A percentile compares a stretch with the other conserved stretches of the same genome.
These are phyloP conservation scores for Helicocarpus griseus DNA, from an alignment of 2,329 filamentous ascomycete genomes.

Conservation along the genomic window DNA sequence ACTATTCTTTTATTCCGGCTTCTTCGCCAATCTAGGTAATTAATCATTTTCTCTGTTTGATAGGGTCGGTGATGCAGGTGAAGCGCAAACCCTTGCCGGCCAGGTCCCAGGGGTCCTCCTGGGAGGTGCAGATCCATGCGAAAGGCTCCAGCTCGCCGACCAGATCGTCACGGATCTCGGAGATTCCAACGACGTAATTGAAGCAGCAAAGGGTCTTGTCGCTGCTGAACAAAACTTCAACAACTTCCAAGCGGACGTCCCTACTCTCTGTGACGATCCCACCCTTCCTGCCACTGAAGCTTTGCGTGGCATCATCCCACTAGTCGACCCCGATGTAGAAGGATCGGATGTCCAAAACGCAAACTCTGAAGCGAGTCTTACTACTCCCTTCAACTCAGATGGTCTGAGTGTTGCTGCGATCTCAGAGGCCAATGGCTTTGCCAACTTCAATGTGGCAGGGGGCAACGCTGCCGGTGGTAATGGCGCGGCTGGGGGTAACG, in stretches of 20 bases:
- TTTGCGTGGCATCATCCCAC: constrained; percentile 57
- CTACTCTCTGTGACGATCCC: constrained; percentile 55
- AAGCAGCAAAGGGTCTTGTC: constrained; percentile 53
- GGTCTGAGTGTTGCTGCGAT: constrained; percentile 59
- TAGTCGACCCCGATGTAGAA: constrained; percentile 55
- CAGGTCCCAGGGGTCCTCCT: constrained; percentile 53
- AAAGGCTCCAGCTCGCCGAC: constrained; percentile 56
- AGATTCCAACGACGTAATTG: constrained; percentile 48
- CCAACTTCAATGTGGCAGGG: constrained; percentile 44
- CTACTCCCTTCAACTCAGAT: constrained; percentile 46
- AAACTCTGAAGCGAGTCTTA: constrained; percentile 45
- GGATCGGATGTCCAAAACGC: constrained; percentile 51
- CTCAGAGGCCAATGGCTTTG: constrained; percentile 52
- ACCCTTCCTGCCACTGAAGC: constrained; percentile 50
- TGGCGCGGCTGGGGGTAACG: too few relatives aligned
- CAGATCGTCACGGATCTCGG: constrained; percentile 54
- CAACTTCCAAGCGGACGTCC: constrained; percentile 50
- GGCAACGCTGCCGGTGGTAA: constrained; percentile 16
- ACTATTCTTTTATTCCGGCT: too few relatives aligned
- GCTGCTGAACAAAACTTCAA: constrained; percentile 66
- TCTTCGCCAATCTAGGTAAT: not conserved
- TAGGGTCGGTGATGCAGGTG: constrained; percentile 44
- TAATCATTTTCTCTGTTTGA: not conserved
- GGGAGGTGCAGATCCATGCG: constrained; percentile 56
- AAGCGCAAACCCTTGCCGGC: constrained; percentile 55